Conservation (phyloP, 169 alveolate genomes). For the Blepharisma undulans region DNA sequence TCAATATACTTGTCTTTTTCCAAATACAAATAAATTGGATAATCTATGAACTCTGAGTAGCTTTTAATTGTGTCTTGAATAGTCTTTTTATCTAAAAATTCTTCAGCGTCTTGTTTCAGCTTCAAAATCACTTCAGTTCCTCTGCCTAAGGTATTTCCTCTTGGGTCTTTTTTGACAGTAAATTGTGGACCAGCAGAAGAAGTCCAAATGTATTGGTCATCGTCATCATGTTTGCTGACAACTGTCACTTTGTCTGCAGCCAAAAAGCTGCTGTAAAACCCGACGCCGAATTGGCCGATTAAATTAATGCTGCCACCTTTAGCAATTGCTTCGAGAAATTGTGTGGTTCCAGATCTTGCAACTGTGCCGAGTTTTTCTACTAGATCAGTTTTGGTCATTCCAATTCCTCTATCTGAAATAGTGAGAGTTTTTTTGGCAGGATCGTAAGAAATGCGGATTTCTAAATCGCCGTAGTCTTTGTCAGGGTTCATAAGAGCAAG, state of each 20-base stretch:
- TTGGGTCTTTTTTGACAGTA: slow-evolving; percentile 83
- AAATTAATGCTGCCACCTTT: slow-evolving; percentile 93
- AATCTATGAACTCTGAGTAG: slow-evolving; percentile 85
- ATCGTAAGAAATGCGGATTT: slow-evolving; percentile 94
- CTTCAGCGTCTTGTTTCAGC: slow-evolving; percentile 87
- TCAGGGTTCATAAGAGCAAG: slow-evolving; percentile 57
- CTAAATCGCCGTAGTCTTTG: slow-evolving; percentile 85
- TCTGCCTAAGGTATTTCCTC: slow-evolving; percentile 89
- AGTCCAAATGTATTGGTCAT: slow-evolving; percentile 87
- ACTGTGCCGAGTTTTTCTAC: slow-evolving; percentile 99
- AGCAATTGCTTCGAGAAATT: slow-evolving; percentile 96
- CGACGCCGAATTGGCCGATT: slow-evolving; percentile 99
- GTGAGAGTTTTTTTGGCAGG: slow-evolving; percentile 92
- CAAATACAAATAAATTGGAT: slow-evolving; percentile 85
- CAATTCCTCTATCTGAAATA: slow-evolving; percentile 98
- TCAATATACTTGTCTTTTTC: slow-evolving; percentile 73
- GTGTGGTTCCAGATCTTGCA: slow-evolving; percentile 99
- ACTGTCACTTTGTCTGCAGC: slow-evolving; percentile 99
- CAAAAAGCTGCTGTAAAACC: slow-evolving; percentile 98
- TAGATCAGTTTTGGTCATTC: slow-evolving; percentile 99
- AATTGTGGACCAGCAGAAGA: slow-evolving; percentile 86
- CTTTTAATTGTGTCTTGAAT: slow-evolving; percentile 74
- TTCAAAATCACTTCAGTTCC: slow-evolving; percentile 86
- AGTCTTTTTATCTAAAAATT: slow-evolving; percentile 80
- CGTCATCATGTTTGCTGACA: slow-evolving; percentile 89